Percentiles rank a stretch among this genome's conserved stretches.
These are phyloP conservation scores for Stachybotrys chlorohalonatus DNA, from an alignment of 2,329 filamentous ascomycete species.

Conservation along the genomic window DNA sequence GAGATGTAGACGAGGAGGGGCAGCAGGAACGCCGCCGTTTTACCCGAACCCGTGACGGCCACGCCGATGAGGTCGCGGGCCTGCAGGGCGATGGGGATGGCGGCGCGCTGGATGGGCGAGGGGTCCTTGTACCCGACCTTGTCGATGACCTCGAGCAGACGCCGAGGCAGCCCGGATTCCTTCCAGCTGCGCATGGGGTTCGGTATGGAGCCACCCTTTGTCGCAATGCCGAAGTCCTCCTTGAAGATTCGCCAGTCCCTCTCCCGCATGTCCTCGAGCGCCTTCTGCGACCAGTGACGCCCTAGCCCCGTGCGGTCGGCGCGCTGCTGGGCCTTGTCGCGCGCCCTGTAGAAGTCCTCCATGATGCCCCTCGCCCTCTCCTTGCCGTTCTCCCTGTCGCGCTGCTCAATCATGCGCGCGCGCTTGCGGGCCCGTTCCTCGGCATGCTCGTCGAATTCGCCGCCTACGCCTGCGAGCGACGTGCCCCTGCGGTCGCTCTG, in stretches of 20 bases:
- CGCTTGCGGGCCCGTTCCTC: constrained; percentile 47
- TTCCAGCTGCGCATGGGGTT: constrained; percentile 94
- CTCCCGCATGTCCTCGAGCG: constrained; percentile 86
- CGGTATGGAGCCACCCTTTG: constrained; percentile 84
- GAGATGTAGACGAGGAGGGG: constrained; percentile 92
- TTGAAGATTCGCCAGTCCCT: constrained; percentile 99
- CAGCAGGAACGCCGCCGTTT: constrained; percentile 90
- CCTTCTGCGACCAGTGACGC: constrained; percentile 95
- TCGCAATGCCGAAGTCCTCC: constrained; percentile 94
- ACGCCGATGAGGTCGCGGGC: constrained; percentile 96
- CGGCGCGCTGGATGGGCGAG: constrained; percentile 83
- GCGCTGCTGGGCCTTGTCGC: constrained; percentile 58
- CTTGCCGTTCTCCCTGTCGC: constrained; percentile 66
- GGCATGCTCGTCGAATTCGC: constrained; percentile 43
- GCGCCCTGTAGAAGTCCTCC: constrained; percentile 66
- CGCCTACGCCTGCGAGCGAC: constrained; percentile 39
- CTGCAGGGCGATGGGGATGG: constrained; percentile 90
- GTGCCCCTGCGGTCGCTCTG: constrained; percentile 20
- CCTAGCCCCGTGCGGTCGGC: constrained; percentile 67
- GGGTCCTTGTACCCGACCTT: constrained; percentile 87
- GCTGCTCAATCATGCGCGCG: constrained; percentile 62
- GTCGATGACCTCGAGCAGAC: constrained; percentile 72
- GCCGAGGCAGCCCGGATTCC: constrained; percentile 71
- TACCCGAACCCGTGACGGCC: constrained; percentile 95
- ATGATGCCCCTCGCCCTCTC: constrained; percentile 71